Evolutionary conservation across 1,284 basidiomycete species (phyloP).

Genomic region (Trametes pubescens): DNA sequence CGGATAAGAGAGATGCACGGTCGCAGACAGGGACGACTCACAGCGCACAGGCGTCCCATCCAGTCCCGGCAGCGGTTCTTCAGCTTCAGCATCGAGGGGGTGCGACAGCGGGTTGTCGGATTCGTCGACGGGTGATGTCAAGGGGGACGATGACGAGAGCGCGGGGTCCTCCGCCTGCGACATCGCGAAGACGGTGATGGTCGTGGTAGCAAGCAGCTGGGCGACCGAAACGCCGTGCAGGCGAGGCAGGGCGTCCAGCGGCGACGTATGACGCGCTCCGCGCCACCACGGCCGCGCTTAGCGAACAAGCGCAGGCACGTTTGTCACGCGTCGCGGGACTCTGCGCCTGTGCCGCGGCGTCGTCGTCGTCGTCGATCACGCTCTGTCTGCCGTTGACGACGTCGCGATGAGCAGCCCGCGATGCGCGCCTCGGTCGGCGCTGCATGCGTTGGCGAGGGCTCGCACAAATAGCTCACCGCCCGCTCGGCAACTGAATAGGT

Average conservation of each 20-base stretch:
- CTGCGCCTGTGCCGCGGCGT: slow-evolving; percentile 3
- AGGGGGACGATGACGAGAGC: slow-evolving; percentile 30
- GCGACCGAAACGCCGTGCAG: slow-evolving; percentile 6
- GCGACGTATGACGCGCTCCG: slow-evolving; percentile 29
- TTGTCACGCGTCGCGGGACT: slow-evolving; percentile 28
- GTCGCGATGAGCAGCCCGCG: not conserved
- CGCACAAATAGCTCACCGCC: slow-evolving; percentile 5
- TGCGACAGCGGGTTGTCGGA: slow-evolving; percentile 32
- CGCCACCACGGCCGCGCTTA: slow-evolving; percentile 21
- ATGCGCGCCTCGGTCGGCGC: slow-evolving; percentile 12
- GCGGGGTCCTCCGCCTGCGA: slow-evolving; percentile 27
- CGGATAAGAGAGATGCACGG: slow-evolving; percentile 16
- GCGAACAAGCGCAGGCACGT: slow-evolving; percentile 27
- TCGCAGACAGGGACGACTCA: slow-evolving; percentile 29
- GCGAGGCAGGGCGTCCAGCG: slow-evolving; percentile 11
- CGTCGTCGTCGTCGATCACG: slow-evolving; percentile 4
- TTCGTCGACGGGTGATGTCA: slow-evolving; percentile 39
- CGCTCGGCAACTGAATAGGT: not conserved
- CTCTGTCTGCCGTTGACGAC: not conserved
- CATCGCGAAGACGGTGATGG: slow-evolving; percentile 20
- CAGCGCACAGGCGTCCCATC: slow-evolving; percentile 42
- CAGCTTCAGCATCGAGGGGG: slow-evolving; percentile 28
- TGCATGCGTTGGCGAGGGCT: not conserved
- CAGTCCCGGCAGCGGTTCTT: slow-evolving; percentile 40
- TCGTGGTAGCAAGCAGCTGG: slow-evolving; percentile 19